These are phyloP conservation scores for Cenchrus americanus DNA, from an alignment of 176 grass and related monocot genomes.

Conservation along the genomic window DNA sequence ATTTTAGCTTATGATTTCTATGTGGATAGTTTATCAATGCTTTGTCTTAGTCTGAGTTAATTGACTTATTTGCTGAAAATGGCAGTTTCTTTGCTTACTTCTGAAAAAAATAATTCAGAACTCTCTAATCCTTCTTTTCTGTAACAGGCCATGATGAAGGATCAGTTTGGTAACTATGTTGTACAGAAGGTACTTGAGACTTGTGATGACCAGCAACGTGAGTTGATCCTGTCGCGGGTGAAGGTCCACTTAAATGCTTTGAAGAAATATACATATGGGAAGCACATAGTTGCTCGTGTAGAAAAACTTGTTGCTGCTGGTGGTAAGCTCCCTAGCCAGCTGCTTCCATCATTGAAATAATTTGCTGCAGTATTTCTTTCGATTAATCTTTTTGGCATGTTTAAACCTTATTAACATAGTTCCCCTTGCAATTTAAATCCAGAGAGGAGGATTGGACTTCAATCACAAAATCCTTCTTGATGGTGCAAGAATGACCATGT, in stretches of 20 bases:
- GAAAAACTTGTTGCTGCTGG: slow-evolving; percentile 84
- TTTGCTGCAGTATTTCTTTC: neutral
- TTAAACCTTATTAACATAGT: neutral
- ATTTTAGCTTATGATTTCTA: neutral
- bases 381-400: neutral
- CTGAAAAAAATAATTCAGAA: neutral
- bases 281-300: slow-evolving; percentile 83
- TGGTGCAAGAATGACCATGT: slow-evolving; percentile 71
- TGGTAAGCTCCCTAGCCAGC: slow-evolving; percentile 46
- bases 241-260: slow-evolving; percentile 83
- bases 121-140: neutral
- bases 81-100: neutral
- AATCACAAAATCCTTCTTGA: slow-evolving; percentile 65
- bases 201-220: slow-evolving; percentile 77
- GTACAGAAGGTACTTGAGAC: slow-evolving; percentile 90
- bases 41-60: neutral
- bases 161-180: slow-evolving; percentile 87
- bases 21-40: neutral
- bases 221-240: slow-evolving; percentile 74
- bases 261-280: slow-evolving; percentile 91
- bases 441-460: slow-evolving; percentile 91
- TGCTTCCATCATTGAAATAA: slow-evolving; percentile 29
- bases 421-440: slow-evolving; percentile 33
- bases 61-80: neutral
- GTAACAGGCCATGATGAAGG: slow-evolving; percentile 86